phyloP scores from a whole-genome alignment of 805 yeast genomes.

The Komagataella kurtzmanii region DNA sequence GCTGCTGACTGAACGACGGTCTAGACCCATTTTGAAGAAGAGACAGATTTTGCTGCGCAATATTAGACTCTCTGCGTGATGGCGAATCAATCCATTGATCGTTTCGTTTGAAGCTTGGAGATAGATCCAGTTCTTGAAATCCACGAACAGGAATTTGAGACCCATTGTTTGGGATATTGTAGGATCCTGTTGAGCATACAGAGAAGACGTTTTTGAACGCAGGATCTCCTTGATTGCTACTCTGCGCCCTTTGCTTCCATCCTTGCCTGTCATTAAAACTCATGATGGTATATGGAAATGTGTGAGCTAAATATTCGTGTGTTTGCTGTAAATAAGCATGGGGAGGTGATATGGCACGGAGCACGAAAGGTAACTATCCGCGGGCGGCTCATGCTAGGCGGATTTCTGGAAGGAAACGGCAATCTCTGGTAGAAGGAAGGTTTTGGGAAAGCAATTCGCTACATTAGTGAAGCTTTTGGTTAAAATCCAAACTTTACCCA shows the following conservation, averaged over 20 bases:
- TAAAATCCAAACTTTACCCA: background rate
- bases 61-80: background rate
- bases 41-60: background rate
- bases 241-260: background rate
- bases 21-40: background rate
- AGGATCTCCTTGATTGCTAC: background rate
- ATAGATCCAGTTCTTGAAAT: constrained; percentile 1
- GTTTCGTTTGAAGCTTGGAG: constrained; percentile 1
- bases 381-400: background rate
- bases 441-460: background rate
- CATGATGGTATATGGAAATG: background rate
- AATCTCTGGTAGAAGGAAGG: background rate
- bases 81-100: background rate
- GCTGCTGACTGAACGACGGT: constrained; percentile 1
- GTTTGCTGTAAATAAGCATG: background rate
- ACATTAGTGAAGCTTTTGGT: background rate
- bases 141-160: constrained; percentile 1
- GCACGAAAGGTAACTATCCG: background rate
- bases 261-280: background rate
- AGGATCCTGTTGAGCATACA: background rate
- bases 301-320: background rate
- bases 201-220: background rate
- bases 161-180: background rate
- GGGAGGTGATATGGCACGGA: background rate
- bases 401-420: background rate